phyloP scores from a whole-genome alignment of 2,329 filamentous ascomycete genomes.

The Lachnellula arida region DNA sequence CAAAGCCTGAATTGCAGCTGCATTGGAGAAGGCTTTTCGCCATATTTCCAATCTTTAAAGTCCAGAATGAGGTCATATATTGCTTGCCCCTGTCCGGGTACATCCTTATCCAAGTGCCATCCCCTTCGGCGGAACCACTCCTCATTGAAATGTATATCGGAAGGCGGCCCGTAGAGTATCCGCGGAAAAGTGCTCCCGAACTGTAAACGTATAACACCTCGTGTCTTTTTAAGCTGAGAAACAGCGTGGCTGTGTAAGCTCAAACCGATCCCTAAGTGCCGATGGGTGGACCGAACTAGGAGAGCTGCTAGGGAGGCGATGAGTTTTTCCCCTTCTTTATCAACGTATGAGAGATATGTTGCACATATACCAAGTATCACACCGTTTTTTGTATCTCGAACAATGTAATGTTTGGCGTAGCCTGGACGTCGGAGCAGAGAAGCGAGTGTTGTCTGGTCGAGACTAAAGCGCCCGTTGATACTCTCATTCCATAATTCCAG shows the following conservation, averaged over 20 bases:
- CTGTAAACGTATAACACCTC: slow-evolving; percentile 50
- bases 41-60: slow-evolving; percentile 42
- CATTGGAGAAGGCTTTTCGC: slow-evolving; percentile 37
- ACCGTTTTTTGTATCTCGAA: slow-evolving; percentile 42
- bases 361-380: slow-evolving; percentile 54
- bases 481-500: slow-evolving; percentile 26
- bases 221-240: slow-evolving; percentile 43
- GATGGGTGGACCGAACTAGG: slow-evolving; percentile 45
- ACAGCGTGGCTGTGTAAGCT: slow-evolving; percentile 50
- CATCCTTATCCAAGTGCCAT: slow-evolving; percentile 45
- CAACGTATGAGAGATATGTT: slow-evolving; percentile 54
- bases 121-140: slow-evolving; percentile 52
- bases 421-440: slow-evolving; percentile 49
- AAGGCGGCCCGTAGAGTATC: slow-evolving; percentile 50
- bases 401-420: slow-evolving; percentile 53
- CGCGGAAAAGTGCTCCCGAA: slow-evolving; percentile 56
- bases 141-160: slow-evolving; percentile 34
- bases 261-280: slow-evolving; percentile 47
- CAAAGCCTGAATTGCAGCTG: slow-evolving; percentile 35
- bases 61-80: slow-evolving; percentile 51
- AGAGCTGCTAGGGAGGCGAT: slow-evolving; percentile 53
- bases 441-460: slow-evolving; percentile 40
- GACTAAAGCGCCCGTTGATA: slow-evolving; percentile 37
- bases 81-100: slow-evolving; percentile 44
- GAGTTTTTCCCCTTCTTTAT: slow-evolving; percentile 46